These are phyloP conservation scores for Kokia cookei DNA, from an alignment of 441 rosid genomes.

Conservation along the genomic window DNA sequence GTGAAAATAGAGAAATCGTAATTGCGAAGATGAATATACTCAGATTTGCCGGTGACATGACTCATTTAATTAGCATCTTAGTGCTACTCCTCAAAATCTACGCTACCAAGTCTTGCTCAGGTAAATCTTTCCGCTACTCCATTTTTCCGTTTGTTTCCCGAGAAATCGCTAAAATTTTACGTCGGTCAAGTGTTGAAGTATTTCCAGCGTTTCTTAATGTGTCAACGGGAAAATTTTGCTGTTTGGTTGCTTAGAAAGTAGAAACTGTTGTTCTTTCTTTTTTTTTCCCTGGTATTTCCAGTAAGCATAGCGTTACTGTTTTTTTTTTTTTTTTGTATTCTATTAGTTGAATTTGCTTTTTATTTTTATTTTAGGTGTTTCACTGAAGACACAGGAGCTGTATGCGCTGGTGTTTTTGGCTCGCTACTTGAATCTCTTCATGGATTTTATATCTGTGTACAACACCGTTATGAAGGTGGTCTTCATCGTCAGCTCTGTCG, in stretches of 20 bases:
- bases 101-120: conserved; percentile 92
- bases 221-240: background rate
- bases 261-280: background rate
- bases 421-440: conserved; percentile 81
- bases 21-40: conserved; percentile 71
- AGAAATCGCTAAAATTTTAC: background rate
- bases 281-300: background rate
- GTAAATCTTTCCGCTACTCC: conserved; percentile 19
- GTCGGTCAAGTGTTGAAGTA: background rate
- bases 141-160: conserved; percentile 4
- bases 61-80: conserved; percentile 78
- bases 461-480: conserved; percentile 86
- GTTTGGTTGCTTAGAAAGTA: background rate
- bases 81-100: conserved; percentile 95
- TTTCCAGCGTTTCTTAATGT: background rate
- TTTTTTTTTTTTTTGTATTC: background rate
- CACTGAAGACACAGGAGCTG: conserved; percentile 92
- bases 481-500: conserved; percentile 74
- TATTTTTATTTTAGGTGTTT: conserved; percentile 47
- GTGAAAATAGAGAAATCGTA: background rate
- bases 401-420: conserved; percentile 75
- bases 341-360: background rate
- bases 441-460: conserved; percentile 70
- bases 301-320: background rate
- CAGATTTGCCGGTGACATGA: conserved; percentile 91